These are phyloP conservation scores for Boletus smithii DNA, from an alignment of 1,284 basidiomycete genomes.

Conservation along the genomic window DNA sequence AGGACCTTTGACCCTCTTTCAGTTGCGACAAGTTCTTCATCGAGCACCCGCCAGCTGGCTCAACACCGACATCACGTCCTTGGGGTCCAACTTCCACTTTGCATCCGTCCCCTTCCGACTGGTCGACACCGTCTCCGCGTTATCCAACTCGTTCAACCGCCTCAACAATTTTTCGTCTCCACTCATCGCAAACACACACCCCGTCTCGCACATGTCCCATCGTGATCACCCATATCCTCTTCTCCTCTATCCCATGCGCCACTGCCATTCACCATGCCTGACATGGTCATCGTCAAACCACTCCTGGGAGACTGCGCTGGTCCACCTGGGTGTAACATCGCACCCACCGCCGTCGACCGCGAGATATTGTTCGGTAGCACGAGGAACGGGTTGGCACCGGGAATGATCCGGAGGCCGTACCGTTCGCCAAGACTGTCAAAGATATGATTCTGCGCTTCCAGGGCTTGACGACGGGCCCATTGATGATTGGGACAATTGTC, in stretches of 20 bases:
- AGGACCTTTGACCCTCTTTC: no score
- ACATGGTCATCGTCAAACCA: constrained; percentile 12
- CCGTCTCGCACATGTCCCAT: constrained; percentile 38
- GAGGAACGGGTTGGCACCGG: constrained; percentile 74
- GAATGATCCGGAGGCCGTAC: constrained; percentile 77
- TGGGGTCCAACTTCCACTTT: constrained; percentile 60
- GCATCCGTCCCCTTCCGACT: constrained; percentile 70
- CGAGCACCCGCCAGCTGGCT: constrained; percentile 7
- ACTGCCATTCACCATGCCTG: constrained; percentile 1
- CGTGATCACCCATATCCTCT: neutral
- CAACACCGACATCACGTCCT: constrained; percentile 40
- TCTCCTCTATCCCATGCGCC: neutral
- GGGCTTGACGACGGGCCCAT: constrained; percentile 83
- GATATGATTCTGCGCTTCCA: constrained; percentile 88
- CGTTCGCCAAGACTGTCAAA: constrained; percentile 82
- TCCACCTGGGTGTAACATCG: constrained; percentile 67
- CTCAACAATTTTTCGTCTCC: constrained; percentile 74
- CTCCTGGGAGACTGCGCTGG: constrained; percentile 51
- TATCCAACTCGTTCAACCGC: constrained; percentile 68
- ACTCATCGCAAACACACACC: constrained; percentile 66
- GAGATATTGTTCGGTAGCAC: constrained; percentile 83
- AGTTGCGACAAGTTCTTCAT: no score
- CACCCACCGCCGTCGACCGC: constrained; percentile 74
- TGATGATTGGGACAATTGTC: constrained; percentile 52
- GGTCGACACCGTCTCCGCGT: constrained; percentile 68